Conservation (phyloP, 1,284 basidiomycete genomes). For the Leccinum subspadiceum region DNA sequence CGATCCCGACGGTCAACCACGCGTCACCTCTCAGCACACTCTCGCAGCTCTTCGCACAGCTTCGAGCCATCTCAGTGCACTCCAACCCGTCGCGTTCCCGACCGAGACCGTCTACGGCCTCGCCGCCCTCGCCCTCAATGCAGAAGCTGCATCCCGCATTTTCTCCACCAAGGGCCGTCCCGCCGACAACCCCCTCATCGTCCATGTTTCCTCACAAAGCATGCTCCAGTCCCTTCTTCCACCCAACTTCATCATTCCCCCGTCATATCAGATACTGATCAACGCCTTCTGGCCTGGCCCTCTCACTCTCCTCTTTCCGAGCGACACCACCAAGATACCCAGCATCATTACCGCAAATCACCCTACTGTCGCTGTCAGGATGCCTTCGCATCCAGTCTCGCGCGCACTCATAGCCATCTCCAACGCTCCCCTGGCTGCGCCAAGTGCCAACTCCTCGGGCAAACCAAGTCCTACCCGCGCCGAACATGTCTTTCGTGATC, state of each 20-base stretch:
- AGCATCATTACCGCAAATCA: constrained; percentile 74
- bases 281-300: constrained; percentile 94
- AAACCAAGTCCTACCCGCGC: constrained; percentile 94
- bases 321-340: constrained; percentile 56
- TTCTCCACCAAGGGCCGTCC: constrained; percentile 93
- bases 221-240: constrained; percentile 84
- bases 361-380: constrained; percentile 86
- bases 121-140: constrained; percentile 79
- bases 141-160: constrained; percentile 69
- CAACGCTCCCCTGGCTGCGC: constrained; percentile 84
- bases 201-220: constrained; percentile 84
- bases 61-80: constrained; percentile 44
- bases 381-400: constrained; percentile 93
- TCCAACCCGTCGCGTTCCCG: constrained; percentile 80
- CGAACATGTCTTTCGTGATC: constrained; percentile 80
- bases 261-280: constrained; percentile 72
- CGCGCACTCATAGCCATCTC: constrained; percentile 82
- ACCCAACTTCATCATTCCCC: constrained; percentile 53
- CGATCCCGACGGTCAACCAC: constrained; percentile 38
- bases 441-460: constrained; percentile 94
- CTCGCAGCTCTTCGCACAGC: constrained; percentile 47
- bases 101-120: constrained; percentile 99
- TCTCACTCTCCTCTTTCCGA: constrained; percentile 89
- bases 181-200: constrained; percentile 95
- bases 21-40: constrained; percentile 46